Base-by-base conservation (phyloP, 208 protist genomes). In the Novymonas esmeraldas region DNA sequence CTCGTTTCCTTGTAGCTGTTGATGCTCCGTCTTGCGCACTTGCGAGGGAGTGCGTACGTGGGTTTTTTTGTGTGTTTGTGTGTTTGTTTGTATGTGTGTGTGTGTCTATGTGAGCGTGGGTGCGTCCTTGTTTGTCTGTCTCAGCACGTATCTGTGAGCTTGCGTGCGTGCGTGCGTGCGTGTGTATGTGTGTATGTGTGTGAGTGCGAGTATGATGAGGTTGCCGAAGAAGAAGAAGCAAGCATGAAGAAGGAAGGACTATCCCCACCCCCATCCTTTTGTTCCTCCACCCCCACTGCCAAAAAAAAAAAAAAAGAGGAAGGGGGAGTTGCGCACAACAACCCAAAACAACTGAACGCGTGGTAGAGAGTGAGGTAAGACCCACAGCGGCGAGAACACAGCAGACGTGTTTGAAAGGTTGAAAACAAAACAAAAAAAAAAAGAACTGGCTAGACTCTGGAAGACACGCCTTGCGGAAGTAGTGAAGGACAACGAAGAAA, bases 291-390 rank as follows among this genome's bases (percentile, higher is more conserved):
- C 9, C 6, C 9, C 6, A 28, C 16, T 54, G 9, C 51, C n/a
- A 6, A 60, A 34, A 48, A 59, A 44, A 59, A 56, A 16, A 55
- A 71, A 63, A 61, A 22, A 20, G 24, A 61, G 48, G 31, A 13
- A 55, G 14, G 26, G n/a, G 33, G 42, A 64, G 6, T 59, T 36
- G 49, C 36, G 11, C 36, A 28, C 31, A 50, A 5, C 45, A 18
- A 10, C n/a, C 3, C 3, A 50, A 29, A 29, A 29, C n/a, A 20
- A 50, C 18, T 50, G 20, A 14, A 50, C 45, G 22, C 11, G 13
- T 29, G 45, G 28, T 16, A 2, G 16, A 28, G 9, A 28, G n/a
- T 16, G 16, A 13, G 10, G 20, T 5, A 14, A 28, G 16, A 16
- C n/a, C n/a, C n/a, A n/a, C n/a, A n/a, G n/a, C n/a, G 20, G 26